Conservation (phyloP, 306 rosid genomes). For the Trifolium subterraneum region DNA sequence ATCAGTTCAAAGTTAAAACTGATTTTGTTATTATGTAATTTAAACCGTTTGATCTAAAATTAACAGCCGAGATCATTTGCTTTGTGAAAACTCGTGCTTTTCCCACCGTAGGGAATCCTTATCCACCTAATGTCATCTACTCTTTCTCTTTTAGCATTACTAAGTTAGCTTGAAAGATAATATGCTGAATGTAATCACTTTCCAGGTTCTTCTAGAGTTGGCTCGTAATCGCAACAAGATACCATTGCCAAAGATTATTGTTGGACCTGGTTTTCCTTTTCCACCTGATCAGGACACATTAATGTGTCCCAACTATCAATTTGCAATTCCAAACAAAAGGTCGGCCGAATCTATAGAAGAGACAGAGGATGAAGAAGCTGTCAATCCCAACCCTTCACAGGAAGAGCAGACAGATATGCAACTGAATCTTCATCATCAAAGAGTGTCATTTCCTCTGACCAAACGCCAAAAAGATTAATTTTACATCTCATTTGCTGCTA, state of each 20-base stretch:
- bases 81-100: no score
- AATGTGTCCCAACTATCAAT: constrained; percentile 76
- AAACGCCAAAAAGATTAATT: constrained; percentile 54
- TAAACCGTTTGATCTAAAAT: no score
- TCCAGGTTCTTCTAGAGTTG: constrained; percentile 78
- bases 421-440: constrained; percentile 61
- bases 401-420: constrained; percentile 63
- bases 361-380: constrained; percentile 69
- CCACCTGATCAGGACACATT: constrained; percentile 83
- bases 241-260: constrained; percentile 68
- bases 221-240: constrained; percentile 80
- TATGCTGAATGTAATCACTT: constrained; percentile 19
- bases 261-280: constrained; percentile 70
- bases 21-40: no score
- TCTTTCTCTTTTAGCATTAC: no score
- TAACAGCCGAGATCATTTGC: no score
- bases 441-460: constrained; percentile 75
- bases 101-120: no score
- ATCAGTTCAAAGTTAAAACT: neutral
- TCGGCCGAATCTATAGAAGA: constrained; percentile 65
- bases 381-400: constrained; percentile 56
- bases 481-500: neutral
- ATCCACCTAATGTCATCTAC: no score
- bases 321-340: constrained; percentile 73
- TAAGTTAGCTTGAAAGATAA: constrained; percentile 1